A percentile compares a stretch with the other conserved stretches of the same genome.
phyloP scores from a whole-genome alignment of 2,329 filamentous ascomycete genomes.

The Trichoderma koningiopsis region DNA sequence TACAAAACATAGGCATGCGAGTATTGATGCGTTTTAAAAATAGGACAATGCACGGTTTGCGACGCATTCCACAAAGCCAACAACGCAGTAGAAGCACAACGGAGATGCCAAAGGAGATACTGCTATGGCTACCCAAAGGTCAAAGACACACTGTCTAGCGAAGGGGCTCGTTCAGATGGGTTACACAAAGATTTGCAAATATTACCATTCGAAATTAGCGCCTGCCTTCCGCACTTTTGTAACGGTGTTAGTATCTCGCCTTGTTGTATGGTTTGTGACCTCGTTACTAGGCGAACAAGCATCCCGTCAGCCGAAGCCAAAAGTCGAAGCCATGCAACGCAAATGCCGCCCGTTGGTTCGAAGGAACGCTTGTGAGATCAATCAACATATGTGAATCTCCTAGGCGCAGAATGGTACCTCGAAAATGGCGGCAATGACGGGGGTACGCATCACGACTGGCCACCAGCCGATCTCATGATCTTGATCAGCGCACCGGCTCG shows the following conservation, averaged over 20 bases:
- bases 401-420: neutral
- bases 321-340: neutral
- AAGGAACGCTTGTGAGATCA: neutral
- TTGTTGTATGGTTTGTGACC: neutral
- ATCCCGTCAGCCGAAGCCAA: neutral
- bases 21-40: too few relatives aligned
- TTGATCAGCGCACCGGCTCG: conserved; percentile 10
- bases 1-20: too few relatives aligned
- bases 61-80: neutral
- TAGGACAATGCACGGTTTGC: neutral
- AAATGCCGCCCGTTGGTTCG: neutral
- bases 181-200: neutral
- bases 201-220: neutral
- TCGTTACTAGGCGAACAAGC: neutral
- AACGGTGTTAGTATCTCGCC: neutral
- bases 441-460: neutral
- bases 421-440: neutral
- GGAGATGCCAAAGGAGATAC: neutral
- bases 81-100: neutral
- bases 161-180: neutral
- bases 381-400: neutral
- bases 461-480: neutral
- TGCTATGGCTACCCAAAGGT: neutral
- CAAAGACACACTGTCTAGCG: neutral
- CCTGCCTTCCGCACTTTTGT: neutral